These are phyloP conservation scores for Microascus cirrosus DNA, from an alignment of 2,329 filamentous ascomycete genomes.

Conservation along the genomic window DNA sequence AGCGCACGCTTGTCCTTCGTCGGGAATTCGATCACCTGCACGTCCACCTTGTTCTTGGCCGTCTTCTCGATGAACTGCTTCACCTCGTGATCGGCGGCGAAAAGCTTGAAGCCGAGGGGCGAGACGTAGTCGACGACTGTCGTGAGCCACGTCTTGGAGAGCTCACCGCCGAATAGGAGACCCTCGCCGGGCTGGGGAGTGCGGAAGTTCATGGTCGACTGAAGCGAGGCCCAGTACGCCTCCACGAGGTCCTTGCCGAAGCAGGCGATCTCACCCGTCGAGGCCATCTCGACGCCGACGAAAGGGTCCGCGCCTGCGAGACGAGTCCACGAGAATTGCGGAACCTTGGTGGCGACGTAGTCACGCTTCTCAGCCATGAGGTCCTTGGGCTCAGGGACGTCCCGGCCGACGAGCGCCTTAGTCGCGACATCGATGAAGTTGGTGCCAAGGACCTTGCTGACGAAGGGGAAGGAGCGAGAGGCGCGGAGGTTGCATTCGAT, in stretches of 20 bases:
- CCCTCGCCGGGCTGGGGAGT: slow-evolving; percentile 90
- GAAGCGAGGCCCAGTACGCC: slow-evolving; percentile 93
- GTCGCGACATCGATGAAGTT: slow-evolving; percentile 97
- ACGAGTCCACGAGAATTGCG: slow-evolving; percentile 98
- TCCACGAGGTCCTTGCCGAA: slow-evolving; percentile 94
- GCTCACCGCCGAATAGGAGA: slow-evolving; percentile 85
- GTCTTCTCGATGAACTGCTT: slow-evolving; percentile 72
- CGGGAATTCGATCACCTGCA: slow-evolving; percentile 94
- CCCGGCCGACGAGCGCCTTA: slow-evolving; percentile 75
- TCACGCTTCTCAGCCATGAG: slow-evolving; percentile 83
- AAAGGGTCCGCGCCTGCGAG: slow-evolving; percentile 94
- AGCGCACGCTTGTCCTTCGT: slow-evolving; percentile 92
- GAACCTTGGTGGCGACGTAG: slow-evolving; percentile 94
- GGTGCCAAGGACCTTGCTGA: slow-evolving; percentile 88
- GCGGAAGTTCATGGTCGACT: slow-evolving; percentile 93
- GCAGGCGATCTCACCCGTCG: slow-evolving; percentile 96
- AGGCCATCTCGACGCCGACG: slow-evolving; percentile 95
- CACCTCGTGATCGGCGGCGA: slow-evolving; percentile 68
- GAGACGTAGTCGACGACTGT: slow-evolving; percentile 77
- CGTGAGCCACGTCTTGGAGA: slow-evolving; percentile 58
- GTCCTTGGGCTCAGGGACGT: slow-evolving; percentile 76
- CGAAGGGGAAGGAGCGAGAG: slow-evolving; percentile 95
- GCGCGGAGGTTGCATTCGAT: slow-evolving; percentile 98
- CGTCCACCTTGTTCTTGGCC: slow-evolving; percentile 53
- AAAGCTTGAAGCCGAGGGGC: slow-evolving; percentile 91